phyloP scores from a whole-genome alignment of 148 eudicot species.

The Vaccinium vitisidaea region DNA sequence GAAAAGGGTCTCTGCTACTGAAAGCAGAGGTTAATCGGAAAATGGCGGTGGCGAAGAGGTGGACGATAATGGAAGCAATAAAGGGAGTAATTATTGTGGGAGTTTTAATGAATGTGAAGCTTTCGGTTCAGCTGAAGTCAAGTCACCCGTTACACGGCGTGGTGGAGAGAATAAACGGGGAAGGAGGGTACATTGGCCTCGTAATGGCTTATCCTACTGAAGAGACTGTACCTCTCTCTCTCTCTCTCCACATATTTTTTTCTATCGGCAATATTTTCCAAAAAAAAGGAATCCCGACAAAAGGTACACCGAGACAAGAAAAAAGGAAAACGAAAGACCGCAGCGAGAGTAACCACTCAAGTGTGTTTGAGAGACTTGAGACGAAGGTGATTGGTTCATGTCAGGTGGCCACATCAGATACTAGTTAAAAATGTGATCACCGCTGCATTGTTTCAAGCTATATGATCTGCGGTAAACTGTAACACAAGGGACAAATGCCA shows the following conservation, averaged over 20 bases:
- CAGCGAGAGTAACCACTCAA: no score
- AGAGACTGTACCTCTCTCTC: neutral
- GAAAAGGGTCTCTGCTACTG: neutral
- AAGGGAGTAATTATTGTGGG: neutral
- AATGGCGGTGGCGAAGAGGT: neutral
- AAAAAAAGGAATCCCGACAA: no score
- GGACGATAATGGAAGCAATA: no score
- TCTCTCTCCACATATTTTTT: no score
- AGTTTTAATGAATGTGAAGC: neutral
- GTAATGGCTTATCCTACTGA: constrained; percentile 4
- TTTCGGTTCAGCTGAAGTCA: constrained; percentile 5
- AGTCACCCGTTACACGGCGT: constrained; percentile 5
- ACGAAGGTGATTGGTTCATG: no score
- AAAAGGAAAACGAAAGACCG: no score
- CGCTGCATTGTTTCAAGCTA: neutral
- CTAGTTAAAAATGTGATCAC: neutral
- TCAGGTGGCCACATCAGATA: no score
- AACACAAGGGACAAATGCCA: neutral
- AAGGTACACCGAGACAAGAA: no score
- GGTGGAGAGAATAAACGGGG: constrained; percentile 7
- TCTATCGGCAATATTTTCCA: neutral
- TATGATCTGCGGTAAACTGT: neutral
- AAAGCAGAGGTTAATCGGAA: neutral
- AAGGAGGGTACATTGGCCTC: constrained; percentile 13
- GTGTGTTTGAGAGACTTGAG: no score